Evolutionary conservation across 371 early-diverging fungal species (phyloP).

Genomic region (Mortierella polycephala): DNA sequence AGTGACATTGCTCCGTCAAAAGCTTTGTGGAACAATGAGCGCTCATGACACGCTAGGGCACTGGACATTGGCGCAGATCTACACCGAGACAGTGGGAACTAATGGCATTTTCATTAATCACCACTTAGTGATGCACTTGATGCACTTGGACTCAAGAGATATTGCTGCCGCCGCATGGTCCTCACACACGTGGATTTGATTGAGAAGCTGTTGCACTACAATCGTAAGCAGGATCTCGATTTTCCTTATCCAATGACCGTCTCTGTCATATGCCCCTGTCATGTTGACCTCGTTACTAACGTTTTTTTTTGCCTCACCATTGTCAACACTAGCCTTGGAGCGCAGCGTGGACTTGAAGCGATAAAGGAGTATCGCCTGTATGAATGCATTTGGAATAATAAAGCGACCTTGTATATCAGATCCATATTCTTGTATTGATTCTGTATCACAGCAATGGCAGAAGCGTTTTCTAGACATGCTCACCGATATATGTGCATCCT

Average conservation of each 20-base stretch:
- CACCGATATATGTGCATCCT: no score
- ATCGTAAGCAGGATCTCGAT: slow-evolving; percentile 67
- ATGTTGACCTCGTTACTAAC: background rate
- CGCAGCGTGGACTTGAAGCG: slow-evolving; percentile 55
- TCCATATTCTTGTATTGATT: background rate
- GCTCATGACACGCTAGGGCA: no score
- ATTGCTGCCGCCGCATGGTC: slow-evolving; percentile 99
- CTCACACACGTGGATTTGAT: slow-evolving; percentile 99
- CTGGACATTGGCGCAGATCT: no score
- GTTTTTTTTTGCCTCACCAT: background rate
- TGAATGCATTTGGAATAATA: slow-evolving; percentile 27
- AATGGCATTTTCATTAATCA: background rate
- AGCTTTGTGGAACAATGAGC: no score
- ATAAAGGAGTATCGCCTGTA: slow-evolving; percentile 19
- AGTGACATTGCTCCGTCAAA: no score
- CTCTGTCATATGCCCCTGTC: background rate
- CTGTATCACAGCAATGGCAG: background rate
- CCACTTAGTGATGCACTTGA: slow-evolving; percentile 87
- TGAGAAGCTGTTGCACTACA: slow-evolving; percentile 97
- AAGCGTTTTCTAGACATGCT: background rate
- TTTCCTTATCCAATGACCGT: no score
- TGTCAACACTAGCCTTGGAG: slow-evolving; percentile 32
- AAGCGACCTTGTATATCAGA: slow-evolving; percentile 10
- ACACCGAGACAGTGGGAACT: background rate
- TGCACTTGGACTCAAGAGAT: slow-evolving; percentile 93